A percentile compares a stretch with the other conserved stretches of the same genome.
phyloP scores from a whole-genome alignment of 108 stramenopile genomes.

The Pseudonitzschia pungens region DNA sequence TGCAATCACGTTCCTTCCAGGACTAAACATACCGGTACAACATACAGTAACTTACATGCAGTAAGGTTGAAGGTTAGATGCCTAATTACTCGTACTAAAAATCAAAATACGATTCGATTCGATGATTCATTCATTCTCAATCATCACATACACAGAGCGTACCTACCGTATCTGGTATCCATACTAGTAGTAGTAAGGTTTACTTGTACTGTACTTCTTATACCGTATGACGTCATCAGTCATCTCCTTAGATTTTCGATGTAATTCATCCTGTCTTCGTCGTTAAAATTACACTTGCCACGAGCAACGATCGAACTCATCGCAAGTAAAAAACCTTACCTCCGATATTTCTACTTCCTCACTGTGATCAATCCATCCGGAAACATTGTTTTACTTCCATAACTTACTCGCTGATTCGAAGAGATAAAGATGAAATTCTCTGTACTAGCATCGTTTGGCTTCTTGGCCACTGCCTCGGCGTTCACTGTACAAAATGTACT shows the following conservation, averaged over 20 bases:
- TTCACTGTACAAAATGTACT: slow-evolving; percentile 6
- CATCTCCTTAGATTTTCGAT: neutral
- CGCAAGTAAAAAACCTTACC: too few relatives aligned
- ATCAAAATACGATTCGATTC: neutral
- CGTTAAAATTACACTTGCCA: neutral
- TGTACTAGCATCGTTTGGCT: neutral
- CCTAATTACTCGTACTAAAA: too few relatives aligned
- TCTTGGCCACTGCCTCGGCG: slow-evolving; percentile 17
- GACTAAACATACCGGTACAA: neutral
- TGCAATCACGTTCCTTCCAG: neutral
- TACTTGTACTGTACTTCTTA: too few relatives aligned
- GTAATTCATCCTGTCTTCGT: neutral
- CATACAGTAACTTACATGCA: too few relatives aligned
- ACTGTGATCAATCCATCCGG: too few relatives aligned
- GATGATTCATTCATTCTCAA: neutral
- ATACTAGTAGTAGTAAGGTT: too few relatives aligned
- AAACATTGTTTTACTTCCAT: too few relatives aligned
- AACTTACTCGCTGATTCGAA: neutral
- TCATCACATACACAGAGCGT: too few relatives aligned
- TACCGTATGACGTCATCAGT: neutral
- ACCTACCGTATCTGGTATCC: too few relatives aligned
- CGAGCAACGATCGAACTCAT: too few relatives aligned
- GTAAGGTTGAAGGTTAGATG: too few relatives aligned
- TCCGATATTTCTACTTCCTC: too few relatives aligned
- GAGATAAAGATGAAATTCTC: slow-evolving; percentile 5